A percentile compares a stretch with the other conserved stretches of the same genome.
Evolutionary conservation across 768 basidiomycete genomes (phyloP).

Genomic region (Boletus rubropictus): DNA sequence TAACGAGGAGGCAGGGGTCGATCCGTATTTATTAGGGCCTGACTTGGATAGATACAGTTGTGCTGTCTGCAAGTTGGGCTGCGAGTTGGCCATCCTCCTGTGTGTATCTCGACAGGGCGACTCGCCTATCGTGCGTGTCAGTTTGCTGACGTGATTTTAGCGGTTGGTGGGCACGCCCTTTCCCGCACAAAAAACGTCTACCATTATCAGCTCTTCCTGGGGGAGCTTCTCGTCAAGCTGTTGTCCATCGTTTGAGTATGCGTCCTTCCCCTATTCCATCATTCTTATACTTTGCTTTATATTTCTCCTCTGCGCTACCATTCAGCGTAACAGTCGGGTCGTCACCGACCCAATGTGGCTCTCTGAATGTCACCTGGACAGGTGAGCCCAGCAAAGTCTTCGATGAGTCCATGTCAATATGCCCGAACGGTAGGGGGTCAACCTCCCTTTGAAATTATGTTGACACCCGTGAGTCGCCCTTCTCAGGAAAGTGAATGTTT

Average conservation of each 20-base stretch:
- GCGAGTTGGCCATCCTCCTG: neutral
- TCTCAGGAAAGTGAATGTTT: neutral
- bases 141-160: slow-evolving; percentile 18
- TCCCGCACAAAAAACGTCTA: slow-evolving; percentile 4
- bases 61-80: too few species aligned
- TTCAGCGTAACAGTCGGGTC: slow-evolving; percentile 47
- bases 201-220: slow-evolving; percentile 4
- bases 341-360: slow-evolving; percentile 55
- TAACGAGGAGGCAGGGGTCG: too few species aligned
- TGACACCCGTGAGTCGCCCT: slow-evolving; percentile 46
- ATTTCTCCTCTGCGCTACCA: slow-evolving; percentile 18
- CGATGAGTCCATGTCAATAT: neutral
- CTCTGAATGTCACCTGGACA: slow-evolving; percentile 55
- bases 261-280: slow-evolving; percentile 22
- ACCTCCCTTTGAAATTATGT: slow-evolving; percentile 43
- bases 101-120: neutral
- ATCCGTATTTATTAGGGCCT: too few species aligned
- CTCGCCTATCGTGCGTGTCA: neutral
- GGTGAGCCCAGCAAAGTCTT: slow-evolving; percentile 36
- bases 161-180: neutral
- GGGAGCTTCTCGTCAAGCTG: slow-evolving; percentile 6
- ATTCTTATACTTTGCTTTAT: slow-evolving; percentile 21
- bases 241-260: slow-evolving; percentile 24
- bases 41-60: too few species aligned
- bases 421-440: slow-evolving; percentile 42